Evolutionary conservation across 495 filamentous ascomycete genomes (phyloP).

Genomic region (Aspergillus bertholletiae): DNA sequence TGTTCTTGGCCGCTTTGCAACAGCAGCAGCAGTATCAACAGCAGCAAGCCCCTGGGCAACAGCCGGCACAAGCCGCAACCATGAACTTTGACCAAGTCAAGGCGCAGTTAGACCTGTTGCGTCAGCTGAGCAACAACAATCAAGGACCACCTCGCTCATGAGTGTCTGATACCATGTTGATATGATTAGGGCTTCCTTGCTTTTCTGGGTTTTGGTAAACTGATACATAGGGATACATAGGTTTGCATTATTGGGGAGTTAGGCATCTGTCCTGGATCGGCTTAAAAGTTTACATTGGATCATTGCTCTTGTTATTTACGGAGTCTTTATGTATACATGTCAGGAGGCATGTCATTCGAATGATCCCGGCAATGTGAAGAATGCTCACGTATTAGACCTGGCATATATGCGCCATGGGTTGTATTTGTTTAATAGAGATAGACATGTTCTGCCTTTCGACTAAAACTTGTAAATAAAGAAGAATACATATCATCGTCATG

Average conservation of each 20-base stretch:
- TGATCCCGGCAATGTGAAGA: background rate
- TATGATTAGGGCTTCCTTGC: slow-evolving; percentile 7
- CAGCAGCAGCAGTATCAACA: slow-evolving; percentile 39
- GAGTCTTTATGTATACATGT: no score
- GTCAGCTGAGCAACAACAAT: slow-evolving; percentile 34
- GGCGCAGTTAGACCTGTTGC: slow-evolving; percentile 45
- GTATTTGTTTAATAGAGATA: background rate
- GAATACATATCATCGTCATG: background rate
- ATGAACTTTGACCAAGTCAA: slow-evolving; percentile 45
- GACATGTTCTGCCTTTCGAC: background rate
- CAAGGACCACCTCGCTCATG: slow-evolving; percentile 36
- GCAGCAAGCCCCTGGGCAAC: slow-evolving; percentile 33
- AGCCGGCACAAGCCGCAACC: slow-evolving; percentile 30
- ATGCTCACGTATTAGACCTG: slow-evolving; percentile 5
- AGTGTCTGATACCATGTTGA: slow-evolving; percentile 11
- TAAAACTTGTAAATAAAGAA: background rate
- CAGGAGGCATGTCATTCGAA: background rate
- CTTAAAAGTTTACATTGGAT: background rate
- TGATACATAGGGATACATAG: slow-evolving; percentile 1
- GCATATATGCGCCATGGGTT: background rate
- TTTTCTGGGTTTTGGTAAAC: slow-evolving; percentile 8
- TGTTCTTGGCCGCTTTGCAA: slow-evolving; percentile 53
- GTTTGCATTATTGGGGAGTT: slow-evolving; percentile 30
- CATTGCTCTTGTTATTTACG: background rate
- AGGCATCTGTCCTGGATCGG: background rate